Evolutionary conservation across 768 basidiomycete genomes (phyloP).

Genomic region (Ramaria sp.): DNA sequence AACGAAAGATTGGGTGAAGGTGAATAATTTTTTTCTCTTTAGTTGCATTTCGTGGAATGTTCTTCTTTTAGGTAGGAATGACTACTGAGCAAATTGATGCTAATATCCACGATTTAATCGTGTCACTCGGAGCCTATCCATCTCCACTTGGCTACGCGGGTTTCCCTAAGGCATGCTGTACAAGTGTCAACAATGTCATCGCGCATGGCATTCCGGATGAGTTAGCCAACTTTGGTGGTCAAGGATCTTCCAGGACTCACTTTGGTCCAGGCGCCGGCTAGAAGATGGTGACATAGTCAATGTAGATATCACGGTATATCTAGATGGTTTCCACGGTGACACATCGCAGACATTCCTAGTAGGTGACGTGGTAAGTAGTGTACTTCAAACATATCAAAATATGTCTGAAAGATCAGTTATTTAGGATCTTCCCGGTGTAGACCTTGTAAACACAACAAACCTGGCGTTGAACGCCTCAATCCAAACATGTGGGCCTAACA

Average conservation of each 20-base stretch:
- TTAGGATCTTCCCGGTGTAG: slow-evolving; percentile 59
- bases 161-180: slow-evolving; percentile 72
- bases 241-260: not conserved
- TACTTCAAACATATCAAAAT: not conserved
- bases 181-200: slow-evolving; percentile 82
- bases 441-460: slow-evolving; percentile 53
- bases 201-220: slow-evolving; percentile 88
- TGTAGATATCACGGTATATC: slow-evolving; percentile 76
- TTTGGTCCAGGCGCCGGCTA: slow-evolving; percentile 51
- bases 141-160: slow-evolving; percentile 71
- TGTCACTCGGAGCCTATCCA: slow-evolving; percentile 67
- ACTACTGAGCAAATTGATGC: slow-evolving; percentile 72
- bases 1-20: slow-evolving; percentile 42
- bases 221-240: slow-evolving; percentile 30
- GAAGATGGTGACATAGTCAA: slow-evolving; percentile 82
- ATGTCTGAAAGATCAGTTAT: not conserved
- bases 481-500: slow-evolving; percentile 60
- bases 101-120: slow-evolving; percentile 59
- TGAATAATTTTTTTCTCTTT: slow-evolving; percentile 19
- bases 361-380: slow-evolving; percentile 53
- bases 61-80: slow-evolving; percentile 39
- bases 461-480: slow-evolving; percentile 63
- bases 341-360: slow-evolving; percentile 79
- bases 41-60: not conserved
- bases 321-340: slow-evolving; percentile 83